A percentile compares a stretch with the other conserved stretches of the same genome.
Conservation (phyloP, 768 basidiomycete genomes). For the Hebeloma cylindrosporum region DNA sequence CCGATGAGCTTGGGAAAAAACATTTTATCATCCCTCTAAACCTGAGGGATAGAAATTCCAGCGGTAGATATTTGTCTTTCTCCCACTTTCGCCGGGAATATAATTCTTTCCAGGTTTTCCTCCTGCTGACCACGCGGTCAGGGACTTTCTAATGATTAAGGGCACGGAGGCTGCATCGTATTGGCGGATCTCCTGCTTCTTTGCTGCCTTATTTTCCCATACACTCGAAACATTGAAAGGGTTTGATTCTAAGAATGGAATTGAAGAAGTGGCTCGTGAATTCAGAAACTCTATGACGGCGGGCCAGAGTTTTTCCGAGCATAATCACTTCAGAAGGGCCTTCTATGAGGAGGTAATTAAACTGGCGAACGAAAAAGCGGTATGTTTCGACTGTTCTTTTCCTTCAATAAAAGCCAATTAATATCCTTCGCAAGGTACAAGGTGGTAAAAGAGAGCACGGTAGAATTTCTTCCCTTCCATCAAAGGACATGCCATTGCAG, state of each 20-base stretch:
- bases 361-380: too few species aligned
- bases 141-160: neutral
- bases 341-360: too few species aligned
- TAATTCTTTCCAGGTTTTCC: neutral
- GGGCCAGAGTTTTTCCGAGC: neutral
- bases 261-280: neutral
- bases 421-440: too few species aligned
- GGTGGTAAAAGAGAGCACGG: too few species aligned
- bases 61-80: constrained; percentile 3
- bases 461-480: too few species aligned
- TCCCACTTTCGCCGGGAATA: neutral
- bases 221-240: neutral
- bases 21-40: constrained; percentile 19
- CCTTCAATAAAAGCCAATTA: too few species aligned
- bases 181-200: neutral
- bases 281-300: neutral
- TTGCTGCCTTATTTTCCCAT: neutral
- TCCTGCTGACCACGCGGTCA: neutral
- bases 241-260: neutral
- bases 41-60: constrained; percentile 5
- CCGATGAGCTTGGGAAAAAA: constrained; percentile 14
- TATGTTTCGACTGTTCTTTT: too few species aligned
- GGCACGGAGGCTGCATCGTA: neutral
- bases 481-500: too few species aligned
- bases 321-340: too few species aligned